Percentiles rank a stretch among this genome's conserved stretches.
Conservation (phyloP, 2,329 filamentous ascomycete species). For the Zopfia rhizophila region DNA sequence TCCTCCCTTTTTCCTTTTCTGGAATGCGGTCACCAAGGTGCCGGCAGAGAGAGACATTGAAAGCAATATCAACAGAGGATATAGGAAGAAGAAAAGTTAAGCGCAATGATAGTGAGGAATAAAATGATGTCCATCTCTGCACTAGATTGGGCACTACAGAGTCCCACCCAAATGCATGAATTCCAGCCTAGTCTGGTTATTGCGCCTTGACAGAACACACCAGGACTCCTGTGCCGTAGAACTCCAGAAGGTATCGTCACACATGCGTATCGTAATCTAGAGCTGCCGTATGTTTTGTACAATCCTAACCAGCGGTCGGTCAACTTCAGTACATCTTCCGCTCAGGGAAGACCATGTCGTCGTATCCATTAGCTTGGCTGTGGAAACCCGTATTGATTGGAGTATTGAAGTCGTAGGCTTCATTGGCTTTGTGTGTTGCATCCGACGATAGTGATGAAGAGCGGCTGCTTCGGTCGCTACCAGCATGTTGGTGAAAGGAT, state of each 20-base stretch:
- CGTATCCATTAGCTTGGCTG: conserved; percentile 36
- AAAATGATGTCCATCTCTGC: conserved; percentile 19
- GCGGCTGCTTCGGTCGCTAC: conserved; percentile 47
- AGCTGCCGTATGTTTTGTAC: conserved; percentile 13
- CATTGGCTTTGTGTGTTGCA: conserved; percentile 31
- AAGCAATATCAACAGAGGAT: conserved; percentile 2
- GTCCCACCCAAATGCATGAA: conserved; percentile 11
- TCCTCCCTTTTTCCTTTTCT: conserved; percentile 4
- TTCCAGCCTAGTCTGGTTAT: conserved; percentile 5
- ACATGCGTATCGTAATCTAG: conserved; percentile 4
- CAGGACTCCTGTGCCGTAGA: conserved; percentile 7
- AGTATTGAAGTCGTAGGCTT: conserved; percentile 44
- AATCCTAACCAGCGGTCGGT: background rate
- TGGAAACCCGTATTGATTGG: conserved; percentile 38
- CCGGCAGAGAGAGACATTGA: conserved; percentile 5
- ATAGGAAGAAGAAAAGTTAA: background rate
- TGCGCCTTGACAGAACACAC: conserved; percentile 7
- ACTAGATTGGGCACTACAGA: conserved; percentile 25
- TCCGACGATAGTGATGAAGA: conserved; percentile 49
- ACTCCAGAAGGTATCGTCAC: conserved; percentile 14
- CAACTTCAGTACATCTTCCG: conserved; percentile 41
- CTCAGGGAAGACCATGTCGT: conserved; percentile 50
- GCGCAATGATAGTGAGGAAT: no score
- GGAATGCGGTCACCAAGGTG: background rate
- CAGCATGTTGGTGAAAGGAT: conserved; percentile 34